phyloP scores from a whole-genome alignment of 2,329 filamentous ascomycete species.

The Ceratocystis ficicola region DNA sequence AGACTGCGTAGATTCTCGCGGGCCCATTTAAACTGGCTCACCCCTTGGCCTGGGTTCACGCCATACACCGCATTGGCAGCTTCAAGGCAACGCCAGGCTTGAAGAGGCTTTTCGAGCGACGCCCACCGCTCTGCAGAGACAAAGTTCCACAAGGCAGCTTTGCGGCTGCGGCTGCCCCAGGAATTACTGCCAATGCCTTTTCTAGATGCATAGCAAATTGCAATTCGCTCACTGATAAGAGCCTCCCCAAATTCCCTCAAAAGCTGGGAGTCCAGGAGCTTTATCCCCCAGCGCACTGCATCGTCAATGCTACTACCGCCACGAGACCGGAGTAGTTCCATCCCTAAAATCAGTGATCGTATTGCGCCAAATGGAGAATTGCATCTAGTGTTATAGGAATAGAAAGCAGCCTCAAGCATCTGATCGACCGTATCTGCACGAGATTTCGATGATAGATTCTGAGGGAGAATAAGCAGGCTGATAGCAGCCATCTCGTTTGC shows the following conservation, averaged over 20 bases:
- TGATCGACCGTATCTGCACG: slow-evolving; percentile 71
- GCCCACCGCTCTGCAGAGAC: slow-evolving; percentile 78
- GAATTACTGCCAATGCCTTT: slow-evolving; percentile 51
- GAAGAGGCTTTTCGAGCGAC: slow-evolving; percentile 59
- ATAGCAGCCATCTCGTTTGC: slow-evolving; percentile 91
- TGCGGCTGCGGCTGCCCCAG: slow-evolving; percentile 63
- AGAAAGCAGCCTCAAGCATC: slow-evolving; percentile 79
- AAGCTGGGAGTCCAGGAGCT: slow-evolving; percentile 66
- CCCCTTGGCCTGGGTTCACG: slow-evolving; percentile 8
- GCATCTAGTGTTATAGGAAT: slow-evolving; percentile 83
- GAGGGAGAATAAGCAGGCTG: slow-evolving; percentile 65
- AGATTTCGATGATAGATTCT: slow-evolving; percentile 58
- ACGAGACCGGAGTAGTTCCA: slow-evolving; percentile 72
- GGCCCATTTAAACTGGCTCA: slow-evolving; percentile 16
- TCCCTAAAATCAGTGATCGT: slow-evolving; percentile 59
- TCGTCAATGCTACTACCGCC: slow-evolving; percentile 73
- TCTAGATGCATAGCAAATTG: slow-evolving; percentile 69
- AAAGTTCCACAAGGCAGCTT: slow-evolving; percentile 80
- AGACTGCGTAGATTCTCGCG: slow-evolving; percentile 17
- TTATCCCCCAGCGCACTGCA: slow-evolving; percentile 71
- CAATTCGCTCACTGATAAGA: slow-evolving; percentile 73
- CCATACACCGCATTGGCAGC: slow-evolving; percentile 26
- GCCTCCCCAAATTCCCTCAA: slow-evolving; percentile 66
- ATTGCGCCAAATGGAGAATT: slow-evolving; percentile 67
- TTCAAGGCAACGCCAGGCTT: slow-evolving; percentile 66